Conservation (phyloP, 805 yeast species). For the Kurtzmaniella cleridarum region DNA sequence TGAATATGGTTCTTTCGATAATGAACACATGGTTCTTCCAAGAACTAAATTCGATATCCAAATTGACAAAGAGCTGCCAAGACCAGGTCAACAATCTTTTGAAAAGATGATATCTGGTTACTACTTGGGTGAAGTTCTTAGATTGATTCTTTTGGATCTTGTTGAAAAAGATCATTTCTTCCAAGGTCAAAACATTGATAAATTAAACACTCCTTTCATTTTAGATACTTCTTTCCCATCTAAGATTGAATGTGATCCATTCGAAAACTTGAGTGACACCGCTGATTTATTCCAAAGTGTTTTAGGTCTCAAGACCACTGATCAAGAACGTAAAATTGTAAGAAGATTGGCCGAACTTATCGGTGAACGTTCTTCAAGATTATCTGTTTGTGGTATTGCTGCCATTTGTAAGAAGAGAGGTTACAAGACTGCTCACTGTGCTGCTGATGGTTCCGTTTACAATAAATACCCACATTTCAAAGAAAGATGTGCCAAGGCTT, state of each 20-base stretch:
- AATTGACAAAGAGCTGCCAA: slow-evolving; percentile 82
- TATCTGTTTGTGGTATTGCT: slow-evolving; percentile 92
- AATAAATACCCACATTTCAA: slow-evolving; percentile 91
- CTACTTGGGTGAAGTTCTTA: slow-evolving; percentile 87
- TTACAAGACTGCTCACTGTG: slow-evolving; percentile 74
- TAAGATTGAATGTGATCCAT: slow-evolving; percentile 81
- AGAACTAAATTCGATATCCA: slow-evolving; percentile 81
- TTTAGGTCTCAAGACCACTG: slow-evolving; percentile 61
- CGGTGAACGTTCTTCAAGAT: slow-evolving; percentile 89
- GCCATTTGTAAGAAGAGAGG: slow-evolving; percentile 87
- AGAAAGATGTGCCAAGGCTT: slow-evolving; percentile 81
- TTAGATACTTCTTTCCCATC: slow-evolving; percentile 91
- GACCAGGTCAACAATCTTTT: slow-evolving; percentile 93
- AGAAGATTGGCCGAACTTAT: slow-evolving; percentile 80
- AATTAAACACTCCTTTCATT: slow-evolving; percentile 57
- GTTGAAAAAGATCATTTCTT: slow-evolving; percentile 59
- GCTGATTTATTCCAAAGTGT: slow-evolving; percentile 56
- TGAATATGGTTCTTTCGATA: slow-evolving; percentile 97
- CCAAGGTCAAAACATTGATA: slow-evolving; percentile 59
- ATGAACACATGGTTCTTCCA: slow-evolving; percentile 78
- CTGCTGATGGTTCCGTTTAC: slow-evolving; percentile 96
- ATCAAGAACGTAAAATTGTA: slow-evolving; percentile 74
- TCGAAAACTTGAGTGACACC: slow-evolving; percentile 74
- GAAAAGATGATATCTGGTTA: slow-evolving; percentile 98
- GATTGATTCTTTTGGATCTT: slow-evolving; percentile 74